Base-by-base conservation (phyloP, 2,329 filamentous ascomycete genomes). In the Colletotrichum falcatum region DNA sequence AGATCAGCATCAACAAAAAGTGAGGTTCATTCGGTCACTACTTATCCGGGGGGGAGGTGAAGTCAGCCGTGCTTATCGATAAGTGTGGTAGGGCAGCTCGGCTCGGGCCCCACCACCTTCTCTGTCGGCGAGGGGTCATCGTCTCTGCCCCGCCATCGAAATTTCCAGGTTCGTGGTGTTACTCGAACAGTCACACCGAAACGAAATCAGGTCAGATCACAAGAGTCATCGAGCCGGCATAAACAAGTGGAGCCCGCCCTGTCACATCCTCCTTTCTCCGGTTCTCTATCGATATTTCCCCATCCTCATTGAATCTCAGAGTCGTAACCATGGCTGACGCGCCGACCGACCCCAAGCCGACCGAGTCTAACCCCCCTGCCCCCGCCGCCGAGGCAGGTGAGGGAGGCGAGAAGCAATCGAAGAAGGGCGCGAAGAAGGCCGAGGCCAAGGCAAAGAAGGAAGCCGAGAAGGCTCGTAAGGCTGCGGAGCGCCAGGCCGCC, bases 401-500 rank as follows among this genome's bases (percentile, higher is more conserved):
- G 55, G 66, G 61, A 56, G 70, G 61, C 53, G 70, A 51, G 55
- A 62, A 66, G 51, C 63, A 71, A 51, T 94, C 91, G 71, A 95
- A 97, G 84, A 95, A 91, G 82, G 94, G 90, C n/a, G 83, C 92
- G 74, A 97, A 97, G 85, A 97, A 97, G 85, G 91, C 92, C 55
- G 92, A 92, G 76, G 88, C 88, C 72, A 97, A 97, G 84, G 93
- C 95, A 33, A 94, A 94, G 83, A 95, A 95, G 80, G 95, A 97
- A 82, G 93, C 92, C n/a, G 87, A 90, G 79, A 97, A 97, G 82
- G 92, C 92, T 77, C 79, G 88, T 28, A 61, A 18, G 7, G 51
- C 51, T 35, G 51, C 51, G 11, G 51, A 55, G n/a, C 51, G 30
- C 20, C 48, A 51, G 48, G 51, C 51, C 30, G 51, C 51, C 30